Conservation (phyloP, 805 yeast genomes). For the Schizosaccharomyces octosporus region DNA sequence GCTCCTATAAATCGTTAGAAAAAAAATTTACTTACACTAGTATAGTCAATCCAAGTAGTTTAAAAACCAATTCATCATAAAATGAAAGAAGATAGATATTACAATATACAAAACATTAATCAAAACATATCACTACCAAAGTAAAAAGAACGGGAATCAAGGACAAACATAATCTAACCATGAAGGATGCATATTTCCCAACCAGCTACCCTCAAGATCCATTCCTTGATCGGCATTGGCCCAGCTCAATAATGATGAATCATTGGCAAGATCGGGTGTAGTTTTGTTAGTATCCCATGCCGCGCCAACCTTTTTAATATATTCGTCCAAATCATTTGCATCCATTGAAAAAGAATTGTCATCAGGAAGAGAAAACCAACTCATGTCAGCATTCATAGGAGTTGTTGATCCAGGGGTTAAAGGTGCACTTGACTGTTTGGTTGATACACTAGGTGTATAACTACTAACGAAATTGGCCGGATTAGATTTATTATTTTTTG, state of each 20-base stretch:
- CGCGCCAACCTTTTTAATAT: neutral
- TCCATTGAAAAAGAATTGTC: neutral
- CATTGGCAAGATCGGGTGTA: neutral
- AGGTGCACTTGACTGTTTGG: too few species aligned
- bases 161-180: conserved; percentile 1
- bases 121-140: too few species aligned
- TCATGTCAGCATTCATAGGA: neutral
- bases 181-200: neutral
- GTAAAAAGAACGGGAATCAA: neutral
- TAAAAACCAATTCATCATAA: too few species aligned
- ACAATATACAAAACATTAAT: too few species aligned
- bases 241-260: neutral
- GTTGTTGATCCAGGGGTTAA: too few species aligned
- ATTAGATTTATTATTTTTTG: neutral
- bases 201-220: neutral
- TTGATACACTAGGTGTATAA: too few species aligned
- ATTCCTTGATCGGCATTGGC: conserved; percentile 1
- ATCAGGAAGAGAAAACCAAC: neutral
- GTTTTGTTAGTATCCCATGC: neutral
- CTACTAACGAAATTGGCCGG: too few species aligned
- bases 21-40: too few species aligned
- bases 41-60: too few species aligned
- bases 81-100: too few species aligned
- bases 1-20: too few species aligned
- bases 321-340: neutral